These are phyloP conservation scores for Ustilago cynodontis DNA, from an alignment of 1,284 basidiomycete species.

Conservation along the genomic window DNA sequence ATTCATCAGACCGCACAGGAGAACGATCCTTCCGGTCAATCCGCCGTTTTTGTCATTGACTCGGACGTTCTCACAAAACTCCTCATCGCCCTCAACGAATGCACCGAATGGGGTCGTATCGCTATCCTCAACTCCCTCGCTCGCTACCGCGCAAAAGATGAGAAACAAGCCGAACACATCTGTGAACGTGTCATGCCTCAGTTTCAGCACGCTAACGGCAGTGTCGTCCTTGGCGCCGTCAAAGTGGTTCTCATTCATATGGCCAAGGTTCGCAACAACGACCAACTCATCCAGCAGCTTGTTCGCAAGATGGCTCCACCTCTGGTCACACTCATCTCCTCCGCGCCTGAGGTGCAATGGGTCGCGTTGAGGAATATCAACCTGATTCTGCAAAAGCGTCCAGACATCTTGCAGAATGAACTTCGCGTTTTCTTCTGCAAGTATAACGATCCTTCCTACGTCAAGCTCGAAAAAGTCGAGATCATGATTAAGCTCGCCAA, in stretches of 20 bases:
- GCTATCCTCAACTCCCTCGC: conserved; percentile 88
- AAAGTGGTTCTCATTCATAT: conserved; percentile 89
- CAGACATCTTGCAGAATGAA: conserved; percentile 90
- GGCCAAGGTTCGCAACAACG: conserved; percentile 75
- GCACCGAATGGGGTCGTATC: conserved; percentile 98
- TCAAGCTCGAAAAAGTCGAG: conserved; percentile 97
- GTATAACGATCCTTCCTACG: conserved; percentile 98
- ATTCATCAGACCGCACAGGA: conserved; percentile 77
- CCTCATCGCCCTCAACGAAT: conserved; percentile 94
- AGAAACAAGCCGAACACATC: conserved; percentile 95
- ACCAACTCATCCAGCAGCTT: conserved; percentile 87
- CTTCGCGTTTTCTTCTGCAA: conserved; percentile 99
- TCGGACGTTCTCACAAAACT: conserved; percentile 85
- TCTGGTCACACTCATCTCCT: conserved; percentile 77
- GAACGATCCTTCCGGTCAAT: conserved; percentile 47
- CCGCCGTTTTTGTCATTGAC: conserved; percentile 85
- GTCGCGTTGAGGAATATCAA: conserved; percentile 97
- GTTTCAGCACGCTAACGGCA: conserved; percentile 96
- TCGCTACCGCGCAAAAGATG: conserved; percentile 82
- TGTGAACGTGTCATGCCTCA: conserved; percentile 98
- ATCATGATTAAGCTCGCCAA: conserved; percentile 96
- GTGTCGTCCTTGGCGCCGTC: conserved; percentile 92
- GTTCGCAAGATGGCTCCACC: conserved; percentile 98
- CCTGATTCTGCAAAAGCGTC: conserved; percentile 90
- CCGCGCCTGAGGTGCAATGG: conserved; percentile 85